phyloP scores from a whole-genome alignment of 192 early-diverging fungal genomes.

The Oehlia diaphana region DNA sequence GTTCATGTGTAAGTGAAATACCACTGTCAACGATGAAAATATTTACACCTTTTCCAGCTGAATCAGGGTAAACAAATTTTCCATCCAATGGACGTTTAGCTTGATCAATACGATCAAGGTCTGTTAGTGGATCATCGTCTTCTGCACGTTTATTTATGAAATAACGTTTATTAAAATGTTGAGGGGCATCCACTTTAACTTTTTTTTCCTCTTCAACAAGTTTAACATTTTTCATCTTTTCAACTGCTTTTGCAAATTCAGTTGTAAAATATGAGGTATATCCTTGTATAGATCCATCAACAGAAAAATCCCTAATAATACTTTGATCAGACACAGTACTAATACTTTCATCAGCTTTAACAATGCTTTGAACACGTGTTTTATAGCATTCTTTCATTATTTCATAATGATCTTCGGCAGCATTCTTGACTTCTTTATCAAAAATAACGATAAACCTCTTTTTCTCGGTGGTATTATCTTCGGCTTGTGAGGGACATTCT shows the following conservation, averaged over 20 bases:
- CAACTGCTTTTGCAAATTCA: background rate
- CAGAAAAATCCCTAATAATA: background rate
- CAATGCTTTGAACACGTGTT: background rate
- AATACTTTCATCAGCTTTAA: background rate
- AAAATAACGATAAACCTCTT: no score
- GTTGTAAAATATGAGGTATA: background rate
- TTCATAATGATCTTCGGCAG: background rate
- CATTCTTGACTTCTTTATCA: no score
- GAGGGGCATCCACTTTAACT: no score
- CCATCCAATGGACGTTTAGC: slow-evolving; percentile 48
- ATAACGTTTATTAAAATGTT: no score
- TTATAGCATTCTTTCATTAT: background rate
- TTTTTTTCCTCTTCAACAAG: background rate
- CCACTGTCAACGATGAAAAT: slow-evolving; percentile 69
- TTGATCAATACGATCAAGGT: slow-evolving; percentile 73
- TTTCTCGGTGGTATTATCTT: no score
- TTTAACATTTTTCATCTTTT: background rate
- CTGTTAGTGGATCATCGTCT: background rate
- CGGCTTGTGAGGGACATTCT: no score
- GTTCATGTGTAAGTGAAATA: slow-evolving; percentile 38
- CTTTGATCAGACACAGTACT: background rate
- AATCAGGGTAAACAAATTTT: slow-evolving; percentile 53
- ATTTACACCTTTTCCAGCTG: slow-evolving; percentile 59
- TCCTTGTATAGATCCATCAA: background rate
- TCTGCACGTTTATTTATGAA: background rate